Evolutionary conservation across 1,139 yeast genomes (phyloP), one percentile per base, ranked within the genome.

Genomic region (Citeromyces hawaiiensis): DNA sequence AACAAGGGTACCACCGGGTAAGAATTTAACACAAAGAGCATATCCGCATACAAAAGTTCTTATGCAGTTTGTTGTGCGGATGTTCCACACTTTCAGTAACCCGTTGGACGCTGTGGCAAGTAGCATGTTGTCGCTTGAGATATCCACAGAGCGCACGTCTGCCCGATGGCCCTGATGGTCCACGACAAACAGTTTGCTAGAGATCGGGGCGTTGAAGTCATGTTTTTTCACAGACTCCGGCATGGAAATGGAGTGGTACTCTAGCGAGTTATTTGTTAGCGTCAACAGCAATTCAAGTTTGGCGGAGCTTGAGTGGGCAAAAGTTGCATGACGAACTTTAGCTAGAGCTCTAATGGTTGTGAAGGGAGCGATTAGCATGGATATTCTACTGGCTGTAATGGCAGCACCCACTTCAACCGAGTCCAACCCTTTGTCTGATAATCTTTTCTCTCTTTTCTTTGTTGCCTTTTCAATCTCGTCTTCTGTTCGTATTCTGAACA

Each of bases 81-180:
- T 57, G 53, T 91, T 93, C 96, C 96, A 88, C 27, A 93, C 68
- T 54, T 91, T 93, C 45, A 91, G 61, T 48, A 75, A 73, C 9
- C 97, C 96, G 52, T 87, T 86, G 1, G 96, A 82, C 1, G 95
- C 96, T 4, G 96, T 81, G 2, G 91, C 94, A 37, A 88, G 63
- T 47, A 91, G 63, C 53, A 76, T 77, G 53, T 80, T 76, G 59
- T 88, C 96, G 36, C 78, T 73, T 39, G 94, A 81, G 33, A 93
- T 66, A 47, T 87, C 88, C 55, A 85, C 64, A 4, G 95, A 72
- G 52, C 98, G 71, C 30, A 91, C 70, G 56, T 93, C 99, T 4
- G 85, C 75, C 55, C 96, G 75, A 54, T 88, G 96, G 19, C 98
- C 99, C 38, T 75, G 70, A 37, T 76, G 60, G 38, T 87, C 96